Evolutionary conservation across 805 yeast species (phyloP).

Genomic region (Kluyveromyces aestuarii): DNA sequence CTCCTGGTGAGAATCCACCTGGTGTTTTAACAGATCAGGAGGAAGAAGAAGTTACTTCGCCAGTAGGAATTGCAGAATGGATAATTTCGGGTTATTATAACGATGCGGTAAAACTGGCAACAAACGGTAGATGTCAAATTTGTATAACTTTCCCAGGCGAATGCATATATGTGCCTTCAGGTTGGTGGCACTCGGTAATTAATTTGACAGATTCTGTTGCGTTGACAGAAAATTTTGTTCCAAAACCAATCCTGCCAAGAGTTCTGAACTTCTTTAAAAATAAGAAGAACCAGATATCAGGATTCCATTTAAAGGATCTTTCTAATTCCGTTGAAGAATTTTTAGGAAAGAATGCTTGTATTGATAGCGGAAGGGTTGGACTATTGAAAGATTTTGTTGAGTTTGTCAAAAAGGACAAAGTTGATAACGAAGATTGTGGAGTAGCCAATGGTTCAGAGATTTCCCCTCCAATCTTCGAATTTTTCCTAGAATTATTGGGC

Average conservation of each 20-base stretch:
- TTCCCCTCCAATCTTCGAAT: slow-evolving; percentile 51
- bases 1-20: slow-evolving; percentile 69
- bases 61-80: slow-evolving; percentile 93
- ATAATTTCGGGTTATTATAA: slow-evolving; percentile 72
- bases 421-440: slow-evolving; percentile 56
- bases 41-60: slow-evolving; percentile 85
- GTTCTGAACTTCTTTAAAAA: slow-evolving; percentile 60
- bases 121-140: slow-evolving; percentile 42
- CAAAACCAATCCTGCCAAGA: slow-evolving; percentile 47
- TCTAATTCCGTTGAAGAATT: slow-evolving; percentile 26
- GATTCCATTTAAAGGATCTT: slow-evolving; percentile 56
- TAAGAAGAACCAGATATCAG: slow-evolving; percentile 66
- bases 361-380: slow-evolving; percentile 7
- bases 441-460: slow-evolving; percentile 30
- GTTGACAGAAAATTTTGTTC: slow-evolving; percentile 82
- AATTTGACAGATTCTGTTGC: slow-evolving; percentile 79
- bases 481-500: slow-evolving; percentile 44
- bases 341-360: slow-evolving; percentile 8
- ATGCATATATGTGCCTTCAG: slow-evolving; percentile 84
- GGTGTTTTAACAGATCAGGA: slow-evolving; percentile 71
- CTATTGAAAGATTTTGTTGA: slow-evolving; percentile 25
- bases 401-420: slow-evolving; percentile 19
- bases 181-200: slow-evolving; percentile 97
- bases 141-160: slow-evolving; percentile 78
- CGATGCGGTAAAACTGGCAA: slow-evolving; percentile 49